These are phyloP conservation scores for Capsicum pubescens DNA, from an alignment of 257 asterid genomes.

Conservation along the genomic window DNA sequence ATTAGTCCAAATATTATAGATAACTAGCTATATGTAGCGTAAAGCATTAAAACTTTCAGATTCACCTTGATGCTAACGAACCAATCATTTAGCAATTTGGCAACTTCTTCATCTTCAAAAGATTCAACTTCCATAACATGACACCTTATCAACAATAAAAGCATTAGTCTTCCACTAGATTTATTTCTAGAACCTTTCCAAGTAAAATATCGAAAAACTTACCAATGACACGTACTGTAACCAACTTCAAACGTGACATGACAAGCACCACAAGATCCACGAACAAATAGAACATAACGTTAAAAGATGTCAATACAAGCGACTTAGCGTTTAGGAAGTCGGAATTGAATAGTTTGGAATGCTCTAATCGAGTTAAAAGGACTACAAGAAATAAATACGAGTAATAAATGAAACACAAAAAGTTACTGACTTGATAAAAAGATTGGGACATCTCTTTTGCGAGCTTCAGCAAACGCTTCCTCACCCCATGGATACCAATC, in stretches of 20 bases:
- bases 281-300: neutral
- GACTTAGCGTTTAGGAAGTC: neutral
- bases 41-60: neutral
- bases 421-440: constrained; percentile 71
- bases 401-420: constrained; percentile 21
- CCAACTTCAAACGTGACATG: constrained; percentile 73
- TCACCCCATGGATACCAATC: constrained; percentile 99
- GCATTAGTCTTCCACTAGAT: neutral
- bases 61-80: constrained; percentile 90
- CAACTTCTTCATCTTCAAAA: constrained; percentile 81
- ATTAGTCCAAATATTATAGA: constrained; percentile 1
- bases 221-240: constrained; percentile 99
- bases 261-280: constrained; percentile 29
- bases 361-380: neutral
- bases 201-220: constrained; percentile 33
- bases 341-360: neutral
- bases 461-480: constrained; percentile 92
- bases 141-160: constrained; percentile 60
- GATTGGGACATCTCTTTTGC: constrained; percentile 82
- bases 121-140: constrained; percentile 99
- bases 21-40: constrained; percentile 5
- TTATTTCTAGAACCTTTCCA: neutral
- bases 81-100: constrained; percentile 84
- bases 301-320: neutral
- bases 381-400: neutral